Evolutionary conservation across 345 rosid species (phyloP), one percentile per base, ranked within the genome.

Genomic region (Rhodamnia rubescens): DNA sequence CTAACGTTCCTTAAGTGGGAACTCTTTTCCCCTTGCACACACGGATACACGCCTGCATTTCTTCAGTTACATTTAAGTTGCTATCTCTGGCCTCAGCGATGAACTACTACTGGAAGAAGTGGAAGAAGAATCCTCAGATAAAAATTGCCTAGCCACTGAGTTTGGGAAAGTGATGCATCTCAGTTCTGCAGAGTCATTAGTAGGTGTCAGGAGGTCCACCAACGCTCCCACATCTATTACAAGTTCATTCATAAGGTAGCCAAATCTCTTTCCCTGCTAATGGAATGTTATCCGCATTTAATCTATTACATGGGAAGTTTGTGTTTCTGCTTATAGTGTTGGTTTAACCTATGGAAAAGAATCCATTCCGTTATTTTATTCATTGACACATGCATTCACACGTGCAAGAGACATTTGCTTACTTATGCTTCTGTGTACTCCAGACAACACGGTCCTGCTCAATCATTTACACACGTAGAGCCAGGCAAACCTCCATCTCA

Each of bases 31-130:
- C 51, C 4, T 13, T n/a, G 56, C 52, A 36, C 47, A 21, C 44
- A 24, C 0, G 14, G 15, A 32, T 26, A 44, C 3, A 16, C 6
- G 26, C n/a, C 40, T 82, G 57, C 32, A 51, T 54, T 5, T 56
- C 40, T 81, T 44, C 10, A 47, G 7, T 53, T 49, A 24, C 78
- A 8, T 26, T 85, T 59, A 16, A 53, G 50, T 82, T 32, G 53
- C 53, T 74, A 36, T 36, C 32, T 64, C 40, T 84, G n/a, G 61
- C 57, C 40, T 12, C 91, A 97, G 99, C 82, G 99, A 94, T 82
- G 99, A 97, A 8, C 94, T 92, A 81, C 95, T 97, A 85, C 90
- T 97, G 85, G 94, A 97, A 92, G 99, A 97, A 86, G 98, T 97
- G 85, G 94, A 97, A 92, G 99, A 97, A 86, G 98, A 94, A 92